phyloP scores from a whole-genome alignment of 2,329 filamentous ascomycete genomes.

The Trichoderma afroharzianum region DNA sequence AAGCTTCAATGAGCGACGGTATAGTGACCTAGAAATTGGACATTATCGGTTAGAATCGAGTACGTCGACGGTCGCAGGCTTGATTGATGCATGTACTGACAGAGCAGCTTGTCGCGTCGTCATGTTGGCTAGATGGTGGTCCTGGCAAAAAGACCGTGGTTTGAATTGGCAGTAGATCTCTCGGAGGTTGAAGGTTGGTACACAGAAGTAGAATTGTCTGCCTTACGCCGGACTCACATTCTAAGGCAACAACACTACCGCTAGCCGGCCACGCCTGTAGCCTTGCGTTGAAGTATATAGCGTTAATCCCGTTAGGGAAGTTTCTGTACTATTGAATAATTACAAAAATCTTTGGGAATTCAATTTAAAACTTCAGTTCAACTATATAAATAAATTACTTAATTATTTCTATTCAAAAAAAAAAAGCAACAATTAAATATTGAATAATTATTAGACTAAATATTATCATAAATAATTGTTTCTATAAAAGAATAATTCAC shows the following conservation, averaged over 20 bases:
- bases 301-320: not conserved
- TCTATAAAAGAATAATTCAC: not conserved
- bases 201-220: slow-evolving; percentile 1
- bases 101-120: slow-evolving; percentile 46
- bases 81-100: slow-evolving; percentile 35
- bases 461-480: not conserved
- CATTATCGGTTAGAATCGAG: slow-evolving; percentile 19
- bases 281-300: not conserved
- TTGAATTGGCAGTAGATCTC: not conserved
- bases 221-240: not conserved
- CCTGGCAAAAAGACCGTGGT: slow-evolving; percentile 16
- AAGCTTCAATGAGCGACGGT: slow-evolving; percentile 89
- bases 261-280: not conserved
- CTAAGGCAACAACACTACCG: slow-evolving; percentile 1
- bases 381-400: not conserved
- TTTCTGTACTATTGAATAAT: not conserved
- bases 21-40: slow-evolving; percentile 60
- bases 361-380: no score
- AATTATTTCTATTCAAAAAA: not conserved
- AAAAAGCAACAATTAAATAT: not conserved
- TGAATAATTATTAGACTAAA: not conserved
- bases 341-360: no score
- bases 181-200: not conserved
- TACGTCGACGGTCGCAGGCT: slow-evolving; percentile 3
- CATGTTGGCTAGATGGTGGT: slow-evolving; percentile 22